Percentiles rank a stretch among this genome's conserved stretches.
These are phyloP conservation scores for Cladophialophora chaetospira DNA, from an alignment of 2,329 filamentous ascomycete species.

Conservation along the genomic window DNA sequence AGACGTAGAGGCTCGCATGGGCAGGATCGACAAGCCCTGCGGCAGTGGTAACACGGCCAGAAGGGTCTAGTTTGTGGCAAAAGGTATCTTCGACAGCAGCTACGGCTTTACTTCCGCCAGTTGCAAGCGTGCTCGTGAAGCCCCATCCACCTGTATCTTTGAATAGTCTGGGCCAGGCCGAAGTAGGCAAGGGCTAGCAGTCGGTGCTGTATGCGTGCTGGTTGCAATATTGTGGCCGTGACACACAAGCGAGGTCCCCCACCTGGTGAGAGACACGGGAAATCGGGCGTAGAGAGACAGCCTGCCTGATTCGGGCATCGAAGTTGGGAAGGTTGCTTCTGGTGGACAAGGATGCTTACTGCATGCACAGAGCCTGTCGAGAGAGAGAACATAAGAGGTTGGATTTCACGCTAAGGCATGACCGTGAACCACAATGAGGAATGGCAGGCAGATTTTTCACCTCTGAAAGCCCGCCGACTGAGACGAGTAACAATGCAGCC, in stretches of 20 bases:
- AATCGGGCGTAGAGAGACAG: conserved; percentile 2
- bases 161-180: conserved; percentile 7
- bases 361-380: conserved; percentile 9
- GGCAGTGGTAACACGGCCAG: conserved; percentile 8
- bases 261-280: background rate
- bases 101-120: background rate
- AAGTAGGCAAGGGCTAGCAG: background rate
- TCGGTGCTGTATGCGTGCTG: background rate
- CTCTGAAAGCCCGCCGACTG: background rate
- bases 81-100: background rate
- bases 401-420: background rate
- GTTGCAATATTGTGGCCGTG: background rate
- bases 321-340: background rate
- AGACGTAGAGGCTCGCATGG: background rate
- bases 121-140: background rate
- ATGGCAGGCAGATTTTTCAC: background rate
- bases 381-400: background rate
- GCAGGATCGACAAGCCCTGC: conserved; percentile 1
- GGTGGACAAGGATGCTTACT: conserved; percentile 9
- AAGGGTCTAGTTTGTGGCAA: conserved; percentile 13
- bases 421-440: background rate
- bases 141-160: background rate
- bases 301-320: background rate
- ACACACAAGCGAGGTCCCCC: background rate
- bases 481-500: background rate